Percentiles rank a stretch among this genome's conserved stretches.
Conservation (phyloP, 352 stramenopile genomes). For the Globisporangium heterothallicum region DNA sequence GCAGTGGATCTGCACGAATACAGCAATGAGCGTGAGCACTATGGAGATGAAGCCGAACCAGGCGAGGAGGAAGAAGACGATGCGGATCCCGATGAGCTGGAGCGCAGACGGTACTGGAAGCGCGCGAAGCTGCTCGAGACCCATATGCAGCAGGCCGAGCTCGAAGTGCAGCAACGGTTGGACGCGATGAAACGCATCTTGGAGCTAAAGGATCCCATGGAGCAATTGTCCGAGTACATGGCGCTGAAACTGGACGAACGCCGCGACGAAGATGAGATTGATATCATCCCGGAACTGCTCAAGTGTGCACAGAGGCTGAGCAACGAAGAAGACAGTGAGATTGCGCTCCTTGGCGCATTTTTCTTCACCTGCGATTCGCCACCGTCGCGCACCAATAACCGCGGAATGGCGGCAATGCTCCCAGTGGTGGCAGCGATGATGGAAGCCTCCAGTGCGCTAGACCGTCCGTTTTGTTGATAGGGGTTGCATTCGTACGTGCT, state of each 20-base stretch:
- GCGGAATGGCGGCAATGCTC: conserved; percentile 32
- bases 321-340: conserved; percentile 41
- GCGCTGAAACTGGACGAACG: conserved; percentile 37
- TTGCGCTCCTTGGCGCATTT: conserved; percentile 53
- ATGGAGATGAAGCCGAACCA: background rate
- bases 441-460: conserved; percentile 26
- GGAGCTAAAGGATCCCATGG: conserved; percentile 40
- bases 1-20: too few species aligned
- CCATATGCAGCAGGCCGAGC: conserved; percentile 29
- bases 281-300: conserved; percentile 48
- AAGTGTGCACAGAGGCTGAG: conserved; percentile 41
- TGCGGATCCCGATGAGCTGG: conserved; percentile 16
- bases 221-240: conserved; percentile 63
- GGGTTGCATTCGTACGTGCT: background rate
- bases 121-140: conserved; percentile 30
- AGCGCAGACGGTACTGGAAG: conserved; percentile 40
- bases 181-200: conserved; percentile 53
- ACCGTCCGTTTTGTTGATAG: conserved; percentile 13
- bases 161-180: conserved; percentile 35
- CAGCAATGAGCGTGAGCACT: background rate
- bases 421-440: conserved; percentile 64
- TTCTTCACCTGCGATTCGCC: conserved; percentile 46
- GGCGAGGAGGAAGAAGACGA: background rate
- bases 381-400: conserved; percentile 12
- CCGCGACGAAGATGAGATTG: conserved; percentile 15